Base-by-base conservation (phyloP, 805 yeast genomes). In the Metahyphopichia silvanorum region DNA sequence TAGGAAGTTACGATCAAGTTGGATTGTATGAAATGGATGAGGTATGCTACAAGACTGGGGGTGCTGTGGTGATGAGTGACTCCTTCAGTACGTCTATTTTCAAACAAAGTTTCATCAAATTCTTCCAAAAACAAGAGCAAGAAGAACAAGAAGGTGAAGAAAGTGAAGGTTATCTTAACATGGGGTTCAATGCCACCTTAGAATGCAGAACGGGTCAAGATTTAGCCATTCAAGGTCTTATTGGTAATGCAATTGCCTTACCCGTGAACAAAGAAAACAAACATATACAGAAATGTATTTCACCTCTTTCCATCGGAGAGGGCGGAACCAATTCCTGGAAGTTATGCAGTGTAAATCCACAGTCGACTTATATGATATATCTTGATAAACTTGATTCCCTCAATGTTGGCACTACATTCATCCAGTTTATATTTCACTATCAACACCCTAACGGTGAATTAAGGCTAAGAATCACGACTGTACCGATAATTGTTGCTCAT, bases 1-100 rank as follows among this genome's bases (percentile, higher is more conserved):
- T 77, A 36, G 86, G 86, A 11, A 69, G 81, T 9, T 79, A 79
- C 50, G 86, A 80, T 52, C 87, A 80, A 53, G 69, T 78, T 27
- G 87, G 87, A 1, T 58, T 80, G 20, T 72, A 60, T 40, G 87
- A 80, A 50, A 81, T 80, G 86, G 79, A 76, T 37, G 62, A 69
- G 11, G 54, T 79, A 8, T 61, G 76, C 31, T 66, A 69, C 45
- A 65, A 65, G 37, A 78, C 85, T 8, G 86, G 86, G 17, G 87
- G 87, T 31, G 60, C 63, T 3, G 68, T 78, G 16, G 76, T 80
- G 3, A 69, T 79, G 62, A 66, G 80, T 35, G 87, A 80, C 57
- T 74, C 81, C 3, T 80, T 79, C 48, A 69, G 74, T 21, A 79
- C 86, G 0, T 74, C 86, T 1, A 79, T 80, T 39, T 80, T 80